Evolutionary conservation across 1,139 yeast genomes (phyloP), one percentile per base, ranked within the genome.

Genomic region (Pichia sp.): DNA sequence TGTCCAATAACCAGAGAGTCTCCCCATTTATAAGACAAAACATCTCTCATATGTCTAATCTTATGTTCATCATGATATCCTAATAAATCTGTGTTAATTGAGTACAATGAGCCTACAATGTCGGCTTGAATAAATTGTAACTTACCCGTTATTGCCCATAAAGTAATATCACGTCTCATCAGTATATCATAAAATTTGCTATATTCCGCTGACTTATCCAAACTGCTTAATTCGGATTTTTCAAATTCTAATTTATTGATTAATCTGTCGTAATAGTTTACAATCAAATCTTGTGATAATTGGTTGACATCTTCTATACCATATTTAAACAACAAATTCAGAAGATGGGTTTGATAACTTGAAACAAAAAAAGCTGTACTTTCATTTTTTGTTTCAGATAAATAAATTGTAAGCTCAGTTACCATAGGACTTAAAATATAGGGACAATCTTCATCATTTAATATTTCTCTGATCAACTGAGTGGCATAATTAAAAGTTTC

Each of bases 31-130:
- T 27, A n/a, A 2, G 33, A 22, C 9, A 43, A 6, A 16, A 28
- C 20, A n/a, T 43, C 35, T 27, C 43, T 23, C 4, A 40, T 20
- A 29, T 37, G 33, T 20, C 26, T 18, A 7, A 43, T 4, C 9
- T 31, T 40, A n/a, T 34, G 24, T 11, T 21, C 28, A 13, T 40
- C 36, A 23, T 40, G 37, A 10, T 19, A 34, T 13, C 13, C 24
- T 13, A 43, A 24, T 14, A 43, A 15, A 7, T 40, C 43, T 6
- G 42, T 37, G 18, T 40, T 38, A 15, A 37, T 36, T 3, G 47
- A 37, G 23, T 43, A 43, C 14, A 43, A 23, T 3, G 37, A 16
- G 5, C 38, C 39, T 13, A 40, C 20, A 11, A 40, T 37, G 28
- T 43, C 47, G 3, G 30, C 23, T 23, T 40, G 47, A 24, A 43